Base-by-base conservation (phyloP, 768 basidiomycete genomes). In the Exsudoporus frostii region DNA sequence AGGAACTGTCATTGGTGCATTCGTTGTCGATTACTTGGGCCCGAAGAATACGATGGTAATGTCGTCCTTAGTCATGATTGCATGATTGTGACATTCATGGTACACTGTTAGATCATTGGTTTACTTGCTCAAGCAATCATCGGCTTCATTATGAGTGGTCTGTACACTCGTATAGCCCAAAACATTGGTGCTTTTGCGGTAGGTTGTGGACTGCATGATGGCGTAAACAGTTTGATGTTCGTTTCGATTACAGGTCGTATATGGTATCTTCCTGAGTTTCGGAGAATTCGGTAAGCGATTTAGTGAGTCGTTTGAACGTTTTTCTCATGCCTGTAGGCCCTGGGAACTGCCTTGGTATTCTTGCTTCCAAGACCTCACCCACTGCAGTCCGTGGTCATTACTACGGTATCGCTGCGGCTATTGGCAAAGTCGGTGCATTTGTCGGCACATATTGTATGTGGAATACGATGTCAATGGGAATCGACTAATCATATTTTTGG, bases 81-180 rank as follows among this genome's bases (percentile, higher is more conserved):
- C 17, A 29, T 14, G 30, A 24, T 22, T 10, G 20, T 52, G 24
- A 48, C 47, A 25, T 38, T 51, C 45, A 36, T 36, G 33, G 17
- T 15, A 33, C 37, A 7, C 60, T 33, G 8, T 19, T 41, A 88
- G 86, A 90, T 91, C 58, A 59, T 65, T 25, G 89, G 90, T 41
- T 77, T 91, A 10, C 37, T 90, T 25, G 60, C 70, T 24, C 90
- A 92, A 67, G 84, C 87, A 2, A 45, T 89, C 56, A 74, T 90
- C 44, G 90, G 95, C 7, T 97, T 97, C 72, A 81, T 92, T 68
- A 90, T 98, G 86, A 89, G 89, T 56, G 95, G 91, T 1, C 73
- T 83, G 19, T 97, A 95, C 71, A 62, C 55, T 24, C 73, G 76
- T 71, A 74, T 93, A 49, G 79, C 79, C 13, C 62, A 73, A 4